phyloP scores from a whole-genome alignment of 2,329 filamentous ascomycete species.

The Stachybotrys chartarum region DNA sequence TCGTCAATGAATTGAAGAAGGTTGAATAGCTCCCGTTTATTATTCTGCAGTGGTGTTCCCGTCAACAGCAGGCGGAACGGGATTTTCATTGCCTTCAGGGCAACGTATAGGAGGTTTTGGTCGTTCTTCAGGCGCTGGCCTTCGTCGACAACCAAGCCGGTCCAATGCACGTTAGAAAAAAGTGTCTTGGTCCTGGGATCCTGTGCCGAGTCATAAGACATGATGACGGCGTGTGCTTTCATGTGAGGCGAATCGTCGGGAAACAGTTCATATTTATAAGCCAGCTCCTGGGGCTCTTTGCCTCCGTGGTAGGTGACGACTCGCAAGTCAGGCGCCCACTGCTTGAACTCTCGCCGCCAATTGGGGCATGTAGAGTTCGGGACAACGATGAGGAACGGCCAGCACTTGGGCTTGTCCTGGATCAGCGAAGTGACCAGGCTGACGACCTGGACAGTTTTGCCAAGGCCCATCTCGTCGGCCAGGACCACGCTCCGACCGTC shows the following conservation, averaged over 20 bases:
- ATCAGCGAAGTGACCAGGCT: conserved; percentile 70
- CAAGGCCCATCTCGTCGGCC: conserved; percentile 96
- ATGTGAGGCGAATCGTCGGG: conserved; percentile 58
- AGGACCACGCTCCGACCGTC: conserved; percentile 78
- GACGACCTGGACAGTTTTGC: conserved; percentile 93
- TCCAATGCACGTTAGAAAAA: conserved; percentile 72
- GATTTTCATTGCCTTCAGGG: conserved; percentile 65
- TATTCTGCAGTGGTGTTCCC: conserved; percentile 91
- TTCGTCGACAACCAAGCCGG: conserved; percentile 86
- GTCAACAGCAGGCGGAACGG: conserved; percentile 84
- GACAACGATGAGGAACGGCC: conserved; percentile 87
- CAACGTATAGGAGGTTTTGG: conserved; percentile 70
- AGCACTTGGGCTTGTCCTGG: conserved; percentile 63
- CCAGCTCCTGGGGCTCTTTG: conserved; percentile 64
- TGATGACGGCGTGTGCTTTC: conserved; percentile 85
- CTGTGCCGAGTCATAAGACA: conserved; percentile 84
- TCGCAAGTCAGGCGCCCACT: conserved; percentile 78
- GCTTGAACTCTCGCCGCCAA: conserved; percentile 93
- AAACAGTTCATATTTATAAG: conserved; percentile 80
- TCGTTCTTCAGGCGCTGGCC: conserved; percentile 95
- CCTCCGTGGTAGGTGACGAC: conserved; percentile 93
- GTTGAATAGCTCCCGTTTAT: conserved; percentile 90
- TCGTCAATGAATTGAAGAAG: conserved; percentile 90
- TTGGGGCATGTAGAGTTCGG: conserved; percentile 96
- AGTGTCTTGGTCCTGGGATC: conserved; percentile 60